phyloP scores from a whole-genome alignment of 1,284 basidiomycete species.

The Mrakiaceae sp. region DNA sequence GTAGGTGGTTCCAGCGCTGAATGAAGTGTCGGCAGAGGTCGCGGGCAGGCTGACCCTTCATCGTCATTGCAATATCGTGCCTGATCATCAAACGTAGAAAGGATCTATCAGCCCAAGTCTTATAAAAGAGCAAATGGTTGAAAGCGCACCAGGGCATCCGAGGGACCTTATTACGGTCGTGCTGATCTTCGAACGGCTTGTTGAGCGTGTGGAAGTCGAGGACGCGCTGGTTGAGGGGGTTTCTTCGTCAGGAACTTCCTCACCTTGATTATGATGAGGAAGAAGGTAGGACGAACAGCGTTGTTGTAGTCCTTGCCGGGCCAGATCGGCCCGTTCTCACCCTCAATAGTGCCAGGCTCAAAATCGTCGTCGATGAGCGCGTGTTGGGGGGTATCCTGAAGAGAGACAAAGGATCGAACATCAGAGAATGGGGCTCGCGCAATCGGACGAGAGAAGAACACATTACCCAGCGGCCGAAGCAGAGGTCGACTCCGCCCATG shows the following conservation, averaged over 20 bases:
- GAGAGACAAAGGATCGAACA: neutral
- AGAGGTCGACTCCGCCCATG: slow-evolving; percentile 94
- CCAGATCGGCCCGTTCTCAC: slow-evolving; percentile 65
- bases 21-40: slow-evolving; percentile 93
- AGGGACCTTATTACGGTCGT: slow-evolving; percentile 75
- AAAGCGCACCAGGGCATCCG: slow-evolving; percentile 83
- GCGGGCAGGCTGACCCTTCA: slow-evolving; percentile 90
- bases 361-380: slow-evolving; percentile 75
- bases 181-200: slow-evolving; percentile 90
- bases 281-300: neutral
- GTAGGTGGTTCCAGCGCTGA: slow-evolving; percentile 75
- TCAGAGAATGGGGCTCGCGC: neutral
- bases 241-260: no score
- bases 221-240: slow-evolving; percentile 73
- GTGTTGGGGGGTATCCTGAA: slow-evolving; percentile 78
- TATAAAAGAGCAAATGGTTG: neutral
- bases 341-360: slow-evolving; percentile 38
- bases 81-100: slow-evolving; percentile 33
- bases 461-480: slow-evolving; percentile 68
- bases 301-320: slow-evolving; percentile 44
- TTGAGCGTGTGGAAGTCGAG: slow-evolving; percentile 77
- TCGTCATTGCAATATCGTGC: slow-evolving; percentile 93
- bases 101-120: neutral
- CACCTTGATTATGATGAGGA: neutral
- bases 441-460: neutral